Percentiles rank a stretch among this genome's conserved stretches.
These are phyloP conservation scores for Penicillium sp. DNA, from an alignment of 2,329 filamentous ascomycete species.

Conservation along the genomic window DNA sequence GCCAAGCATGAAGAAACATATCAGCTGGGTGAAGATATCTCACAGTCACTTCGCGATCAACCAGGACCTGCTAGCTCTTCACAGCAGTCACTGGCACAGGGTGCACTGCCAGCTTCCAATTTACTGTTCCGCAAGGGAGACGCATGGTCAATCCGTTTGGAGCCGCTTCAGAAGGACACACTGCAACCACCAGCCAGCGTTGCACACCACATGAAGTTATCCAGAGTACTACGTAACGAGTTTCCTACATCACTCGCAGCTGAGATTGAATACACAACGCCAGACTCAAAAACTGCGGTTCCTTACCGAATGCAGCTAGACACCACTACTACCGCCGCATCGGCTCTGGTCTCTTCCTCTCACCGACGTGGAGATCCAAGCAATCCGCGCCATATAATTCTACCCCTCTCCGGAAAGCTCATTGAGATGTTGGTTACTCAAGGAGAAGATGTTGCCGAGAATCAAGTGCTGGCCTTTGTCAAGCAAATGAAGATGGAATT, in stretches of 20 bases:
- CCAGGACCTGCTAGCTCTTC: not conserved
- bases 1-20: constrained; percentile 46
- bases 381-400: constrained; percentile 53
- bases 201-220: constrained; percentile 55
- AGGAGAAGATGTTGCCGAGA: constrained; percentile 51
- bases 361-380: constrained; percentile 53
- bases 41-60: constrained; percentile 12
- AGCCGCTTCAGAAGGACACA: constrained; percentile 28
- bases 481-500: constrained; percentile 71
- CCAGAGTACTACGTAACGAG: constrained; percentile 58
- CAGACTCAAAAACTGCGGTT: constrained; percentile 31
- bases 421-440: constrained; percentile 59
- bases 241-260: constrained; percentile 58
- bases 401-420: constrained; percentile 60
- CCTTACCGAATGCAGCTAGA: constrained; percentile 50
- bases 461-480: constrained; percentile 58
- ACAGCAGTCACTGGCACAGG: constrained; percentile 11
- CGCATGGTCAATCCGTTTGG: constrained; percentile 56
- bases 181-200: constrained; percentile 18
- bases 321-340: constrained; percentile 48
- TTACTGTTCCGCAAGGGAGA: constrained; percentile 59
- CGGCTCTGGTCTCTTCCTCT: constrained; percentile 37
- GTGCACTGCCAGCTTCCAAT: constrained; percentile 33
- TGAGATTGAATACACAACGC: constrained; percentile 51
- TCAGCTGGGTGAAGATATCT: constrained; percentile 30